Evolutionary conservation across 345 rosid genomes (phyloP).

Genomic region (Geranium brycei): DNA sequence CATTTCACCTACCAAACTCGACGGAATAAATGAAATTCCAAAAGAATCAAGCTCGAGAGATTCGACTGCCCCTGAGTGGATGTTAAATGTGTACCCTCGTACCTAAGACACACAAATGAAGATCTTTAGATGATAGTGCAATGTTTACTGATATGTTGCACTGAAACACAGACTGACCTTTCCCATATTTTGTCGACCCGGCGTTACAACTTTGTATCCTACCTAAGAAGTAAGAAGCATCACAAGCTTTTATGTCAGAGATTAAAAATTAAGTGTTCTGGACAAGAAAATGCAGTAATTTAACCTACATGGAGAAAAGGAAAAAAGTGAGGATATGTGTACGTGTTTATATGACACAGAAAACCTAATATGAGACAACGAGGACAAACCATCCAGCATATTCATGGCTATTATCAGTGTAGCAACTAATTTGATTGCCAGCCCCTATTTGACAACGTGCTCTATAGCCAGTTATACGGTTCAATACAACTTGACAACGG

Average conservation of each 20-base stretch:
- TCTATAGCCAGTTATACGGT: no score
- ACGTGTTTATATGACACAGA: no score
- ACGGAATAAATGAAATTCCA: conserved; percentile 75
- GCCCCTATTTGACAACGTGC: no score
- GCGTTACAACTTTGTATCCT: conserved; percentile 72
- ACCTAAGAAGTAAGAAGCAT: conserved; percentile 41
- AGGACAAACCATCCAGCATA: no score
- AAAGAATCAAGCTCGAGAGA: conserved; percentile 83
- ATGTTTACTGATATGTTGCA: background rate
- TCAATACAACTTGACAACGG: no score
- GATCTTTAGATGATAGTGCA: background rate
- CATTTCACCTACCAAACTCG: conserved; percentile 55
- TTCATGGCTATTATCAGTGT: no score
- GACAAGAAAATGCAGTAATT: background rate
- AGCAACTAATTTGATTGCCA: no score
- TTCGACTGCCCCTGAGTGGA: conserved; percentile 61
- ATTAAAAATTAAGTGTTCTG: background rate
- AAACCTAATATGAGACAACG: background rate
- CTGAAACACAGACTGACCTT: conserved; percentile 34
- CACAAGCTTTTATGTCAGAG: conserved; percentile 7
- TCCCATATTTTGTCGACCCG: conserved; percentile 45
- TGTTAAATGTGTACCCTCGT: conserved; percentile 70
- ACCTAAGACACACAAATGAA: conserved; percentile 28
- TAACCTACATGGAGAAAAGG: background rate
- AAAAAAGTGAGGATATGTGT: no score